phyloP scores from a whole-genome alignment of 495 filamentous ascomycete species.

The Halenospora varia region DNA sequence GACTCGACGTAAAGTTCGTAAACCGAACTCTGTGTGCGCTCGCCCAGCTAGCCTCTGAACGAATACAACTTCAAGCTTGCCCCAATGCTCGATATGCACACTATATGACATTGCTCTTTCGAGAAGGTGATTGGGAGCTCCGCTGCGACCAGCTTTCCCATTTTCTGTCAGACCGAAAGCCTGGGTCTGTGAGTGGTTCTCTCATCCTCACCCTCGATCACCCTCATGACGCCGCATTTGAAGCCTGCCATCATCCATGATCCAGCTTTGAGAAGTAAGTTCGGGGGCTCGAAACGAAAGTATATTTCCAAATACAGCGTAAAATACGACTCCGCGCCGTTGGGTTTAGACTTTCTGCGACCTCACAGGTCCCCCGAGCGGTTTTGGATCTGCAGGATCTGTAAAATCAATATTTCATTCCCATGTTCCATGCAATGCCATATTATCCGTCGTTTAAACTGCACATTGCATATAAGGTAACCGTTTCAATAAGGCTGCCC shows the following conservation, averaged over 20 bases:
- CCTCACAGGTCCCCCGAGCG: neutral
- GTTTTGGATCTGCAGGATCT: neutral
- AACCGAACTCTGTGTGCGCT: too few relatives aligned
- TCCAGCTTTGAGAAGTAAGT: too few relatives aligned
- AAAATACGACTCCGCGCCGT: constrained; percentile 4
- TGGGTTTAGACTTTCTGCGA: constrained; percentile 15
- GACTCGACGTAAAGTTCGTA: too few relatives aligned
- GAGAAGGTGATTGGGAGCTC: constrained; percentile 10
- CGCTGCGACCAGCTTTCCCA: neutral
- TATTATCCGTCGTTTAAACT: constrained; percentile 17
- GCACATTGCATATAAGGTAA: constrained; percentile 13
- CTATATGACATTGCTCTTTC: neutral
- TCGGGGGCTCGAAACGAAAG: neutral
- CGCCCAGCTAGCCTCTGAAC: too few relatives aligned
- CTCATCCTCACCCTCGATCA: neutral
- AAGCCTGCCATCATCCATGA: neutral
- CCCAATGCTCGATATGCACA: neutral
- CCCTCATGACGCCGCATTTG: neutral
- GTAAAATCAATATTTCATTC: constrained; percentile 12
- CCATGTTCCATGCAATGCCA: constrained; percentile 6
- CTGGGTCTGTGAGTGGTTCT: neutral
- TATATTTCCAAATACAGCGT: neutral
- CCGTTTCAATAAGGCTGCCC: constrained; percentile 15
- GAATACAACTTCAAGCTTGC: neutral
- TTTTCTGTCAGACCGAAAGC: neutral